Base-by-base conservation (phyloP, 352 stramenopile genomes). In the Phytophthora sp. region DNA sequence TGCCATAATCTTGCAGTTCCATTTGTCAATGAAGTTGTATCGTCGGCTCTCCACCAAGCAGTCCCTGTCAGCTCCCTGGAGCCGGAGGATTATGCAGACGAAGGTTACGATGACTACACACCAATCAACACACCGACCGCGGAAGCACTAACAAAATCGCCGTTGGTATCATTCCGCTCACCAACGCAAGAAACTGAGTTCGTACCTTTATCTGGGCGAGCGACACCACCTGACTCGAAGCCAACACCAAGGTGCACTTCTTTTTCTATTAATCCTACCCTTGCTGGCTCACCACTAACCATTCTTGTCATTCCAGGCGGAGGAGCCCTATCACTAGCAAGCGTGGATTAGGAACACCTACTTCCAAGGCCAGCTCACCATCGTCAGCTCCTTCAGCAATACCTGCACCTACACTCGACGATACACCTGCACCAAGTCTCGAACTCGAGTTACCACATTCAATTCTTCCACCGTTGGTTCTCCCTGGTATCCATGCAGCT, bases 271-370 rank as follows among this genome's bases (percentile, higher is more conserved):
- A 4, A 34, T 39, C 9, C 26, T 56, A 27, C n/a, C 50, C 41
- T 20, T 28, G 3, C 17, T 23, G 11, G 43, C 18, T 27, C 11
- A 27, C 4, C 23, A 28, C 28, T 52, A 49, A 53, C 38, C 17
- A n/a, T 5, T 38, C 8, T 23, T 54, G 17, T 4, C 26, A 26
- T 17, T 46, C 48, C 27, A 69, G 63, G 21, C 59, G 31, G 23
- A 66, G 62, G 24, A 80, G 63, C 18, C 72, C 67, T 5, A 77
- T 62, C 28, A 52, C 62, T 8, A 65, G 45, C 26, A 74, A 72
- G 5, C 67, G 72, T 35, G 55, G 31, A 1, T 52, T 75, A 5
- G 61, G 63, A 44, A 50, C 66, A 4, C 43, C 62, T 9, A 32
- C 31, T 11, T 34, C 50, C 15, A 43, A 23, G 5, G 43, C 54